These are phyloP conservation scores for Arbutus unedo DNA, from an alignment of 148 eudicot species.

Conservation along the genomic window DNA sequence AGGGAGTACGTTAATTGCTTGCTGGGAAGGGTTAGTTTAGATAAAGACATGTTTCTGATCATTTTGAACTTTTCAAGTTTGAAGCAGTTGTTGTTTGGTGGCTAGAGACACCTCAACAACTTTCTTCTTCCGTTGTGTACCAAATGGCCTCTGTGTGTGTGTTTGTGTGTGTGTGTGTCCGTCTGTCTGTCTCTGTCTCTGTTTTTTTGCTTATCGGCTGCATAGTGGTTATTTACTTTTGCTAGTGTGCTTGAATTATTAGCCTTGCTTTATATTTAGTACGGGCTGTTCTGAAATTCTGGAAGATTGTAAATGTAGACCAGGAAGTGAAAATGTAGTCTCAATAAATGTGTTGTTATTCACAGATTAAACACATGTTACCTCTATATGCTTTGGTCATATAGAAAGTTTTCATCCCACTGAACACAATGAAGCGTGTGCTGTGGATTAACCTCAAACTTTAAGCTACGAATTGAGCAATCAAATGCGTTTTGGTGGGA, in stretches of 20 bases:
- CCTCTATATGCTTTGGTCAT: not conserved
- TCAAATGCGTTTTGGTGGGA: not conserved
- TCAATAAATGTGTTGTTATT: not conserved
- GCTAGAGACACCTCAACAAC: not conserved
- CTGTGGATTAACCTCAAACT: not conserved
- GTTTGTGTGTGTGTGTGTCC: too few species aligned
- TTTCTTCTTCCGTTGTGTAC: not conserved
- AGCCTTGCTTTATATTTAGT: not conserved
- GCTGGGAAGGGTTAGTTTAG: not conserved
- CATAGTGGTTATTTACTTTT: not conserved
- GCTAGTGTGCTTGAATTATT: too few species aligned
- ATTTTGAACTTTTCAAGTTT: not conserved
- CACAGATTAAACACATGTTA: not conserved
- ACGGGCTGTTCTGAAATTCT: not conserved
- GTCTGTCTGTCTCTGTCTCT: not conserved
- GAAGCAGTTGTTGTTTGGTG: conserved; percentile 1
- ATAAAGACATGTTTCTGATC: not conserved
- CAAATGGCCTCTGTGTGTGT: too few species aligned
- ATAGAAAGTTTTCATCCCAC: not conserved
- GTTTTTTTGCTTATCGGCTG: not conserved
- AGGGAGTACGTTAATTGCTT: not conserved
- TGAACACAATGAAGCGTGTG: not conserved
- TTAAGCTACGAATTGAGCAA: not conserved
- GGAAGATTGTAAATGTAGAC: not conserved
- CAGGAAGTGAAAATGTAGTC: not conserved